phyloP scores from a whole-genome alignment of 257 asterid genomes.

The Verbena officinalis region DNA sequence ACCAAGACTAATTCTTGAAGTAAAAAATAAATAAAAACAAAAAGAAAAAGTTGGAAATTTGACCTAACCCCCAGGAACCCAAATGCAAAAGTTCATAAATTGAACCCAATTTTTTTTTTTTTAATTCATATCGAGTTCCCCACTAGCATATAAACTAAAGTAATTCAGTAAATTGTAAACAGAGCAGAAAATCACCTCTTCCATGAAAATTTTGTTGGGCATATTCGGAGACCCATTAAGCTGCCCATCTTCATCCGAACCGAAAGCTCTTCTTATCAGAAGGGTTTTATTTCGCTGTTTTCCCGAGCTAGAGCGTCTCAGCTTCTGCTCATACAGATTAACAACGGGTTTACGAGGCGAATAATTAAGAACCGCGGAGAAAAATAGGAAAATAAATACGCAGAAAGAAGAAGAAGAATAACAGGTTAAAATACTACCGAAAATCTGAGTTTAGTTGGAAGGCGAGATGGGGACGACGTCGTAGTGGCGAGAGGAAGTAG shows the following conservation, averaged over 20 bases:
- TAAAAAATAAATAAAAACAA: too few relatives aligned
- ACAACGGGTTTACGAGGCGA: slow-evolving; percentile 21
- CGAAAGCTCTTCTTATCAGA: slow-evolving; percentile 48
- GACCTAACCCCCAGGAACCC: slow-evolving; percentile 6
- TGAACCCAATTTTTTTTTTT: not conserved
- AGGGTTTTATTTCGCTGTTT: slow-evolving; percentile 35
- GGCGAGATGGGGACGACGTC: slow-evolving; percentile 46
- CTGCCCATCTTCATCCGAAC: slow-evolving; percentile 51
- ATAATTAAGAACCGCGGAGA: not conserved
- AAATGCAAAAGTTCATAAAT: slow-evolving; percentile 10
- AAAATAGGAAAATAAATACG: not conserved
- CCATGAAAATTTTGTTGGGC: slow-evolving; percentile 66
- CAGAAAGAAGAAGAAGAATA: not conserved
- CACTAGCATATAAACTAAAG: not conserved
- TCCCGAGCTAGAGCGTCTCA: slow-evolving; percentile 45
- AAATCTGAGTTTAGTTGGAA: slow-evolving; percentile 37
- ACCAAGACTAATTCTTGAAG: too few relatives aligned
- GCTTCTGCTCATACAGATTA: slow-evolving; percentile 44
- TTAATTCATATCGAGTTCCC: not conserved
- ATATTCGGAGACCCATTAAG: slow-evolving; percentile 45
- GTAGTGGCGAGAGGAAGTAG: slow-evolving; percentile 49
- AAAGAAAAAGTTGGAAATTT: not conserved
- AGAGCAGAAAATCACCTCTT: slow-evolving; percentile 61
- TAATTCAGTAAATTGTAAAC: not conserved
- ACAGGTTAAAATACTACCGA: slow-evolving; percentile 37